Evolutionary conservation across 768 basidiomycete species (phyloP), one percentile per base, ranked within the genome.

Genomic region (Naematelia aurantialba): DNA sequence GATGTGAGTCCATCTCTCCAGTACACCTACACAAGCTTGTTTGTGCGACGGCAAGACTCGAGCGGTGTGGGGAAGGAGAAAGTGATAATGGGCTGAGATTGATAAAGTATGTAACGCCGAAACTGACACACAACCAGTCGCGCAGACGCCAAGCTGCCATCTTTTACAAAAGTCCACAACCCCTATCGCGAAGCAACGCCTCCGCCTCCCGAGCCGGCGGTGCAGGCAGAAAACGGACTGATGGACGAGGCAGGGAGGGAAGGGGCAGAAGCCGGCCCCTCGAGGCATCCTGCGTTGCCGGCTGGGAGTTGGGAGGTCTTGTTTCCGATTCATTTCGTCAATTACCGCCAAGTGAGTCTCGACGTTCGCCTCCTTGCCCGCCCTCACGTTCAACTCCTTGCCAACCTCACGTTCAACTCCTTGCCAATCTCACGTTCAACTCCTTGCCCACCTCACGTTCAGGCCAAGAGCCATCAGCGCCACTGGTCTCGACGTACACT

Each of bases 221-320:
- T 17, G 54, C n/a, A 17, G 1, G n/a, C 21, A 10, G 42, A 46
- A n/a, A n/a, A n/a, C n/a, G n/a, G n/a, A 46, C 17, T 39, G 34
- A 39, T 39, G 8, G 34, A 39, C n/a, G 19, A 10, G 12, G n/a
- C 21, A 24, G 3, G 19, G 30, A 30, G n/a, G 11, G 13, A 45
- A n/a, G 42, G 22, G 1, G 42, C 34, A 3, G 51, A 17, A 45
- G 61, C 63, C 1, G 58, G 57, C 17, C 56, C 64, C 11, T 65
- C 62, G 2, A 53, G 69, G 55, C 75, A 74, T 66, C 73, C 73
- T 21, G 73, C 73, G 2, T 52, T 76, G 29, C 75, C 73, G 1
- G 66, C 54, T n/a, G 68, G 71, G 30, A 59, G 66, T 14, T 76
- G 75, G 75, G 54, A 57, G 26, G 47, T 52, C 1, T 46, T 59